Conservation (phyloP, 1,284 basidiomycete species). For the Neolentinus lepideus region DNA sequence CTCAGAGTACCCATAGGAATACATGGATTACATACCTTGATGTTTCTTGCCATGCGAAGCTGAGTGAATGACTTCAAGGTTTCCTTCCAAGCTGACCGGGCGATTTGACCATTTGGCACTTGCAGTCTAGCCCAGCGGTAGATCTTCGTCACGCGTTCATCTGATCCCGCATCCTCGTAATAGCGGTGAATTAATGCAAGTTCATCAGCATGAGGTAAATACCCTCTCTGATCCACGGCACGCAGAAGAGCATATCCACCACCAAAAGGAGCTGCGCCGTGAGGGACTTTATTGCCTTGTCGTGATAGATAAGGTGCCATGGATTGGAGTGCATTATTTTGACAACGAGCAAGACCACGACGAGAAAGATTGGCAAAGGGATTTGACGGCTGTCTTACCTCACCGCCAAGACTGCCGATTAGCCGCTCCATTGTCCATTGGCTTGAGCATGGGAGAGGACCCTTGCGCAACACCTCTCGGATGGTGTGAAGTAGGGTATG, state of each 20-base stretch:
- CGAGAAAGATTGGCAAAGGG: slow-evolving; percentile 16
- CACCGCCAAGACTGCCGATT: slow-evolving; percentile 17
- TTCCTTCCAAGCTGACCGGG: slow-evolving; percentile 14
- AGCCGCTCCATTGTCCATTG: slow-evolving; percentile 19
- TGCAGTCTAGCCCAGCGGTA: slow-evolving; percentile 9
- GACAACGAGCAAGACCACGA: slow-evolving; percentile 9
- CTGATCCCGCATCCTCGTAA: background rate
- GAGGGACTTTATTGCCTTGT: background rate
- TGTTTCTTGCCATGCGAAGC: slow-evolving; percentile 7
- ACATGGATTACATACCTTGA: slow-evolving; percentile 12
- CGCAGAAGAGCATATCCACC: slow-evolving; percentile 12
- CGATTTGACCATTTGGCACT: slow-evolving; percentile 13
- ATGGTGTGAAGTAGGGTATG: slow-evolving; percentile 14
- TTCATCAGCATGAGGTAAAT: slow-evolving; percentile 1
- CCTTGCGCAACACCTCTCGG: slow-evolving; percentile 11
- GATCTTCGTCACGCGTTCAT: background rate
- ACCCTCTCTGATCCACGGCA: background rate
- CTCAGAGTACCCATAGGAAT: too few species aligned
- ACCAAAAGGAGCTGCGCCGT: slow-evolving; percentile 7
- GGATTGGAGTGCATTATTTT: slow-evolving; percentile 16
- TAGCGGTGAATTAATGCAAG: background rate
- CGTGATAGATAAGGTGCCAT: slow-evolving; percentile 10
- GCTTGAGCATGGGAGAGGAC: slow-evolving; percentile 10
- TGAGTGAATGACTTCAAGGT: background rate
- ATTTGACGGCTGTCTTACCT: slow-evolving; percentile 16